These are phyloP conservation scores for Ophiocordyceps camponoti-floridani DNA, from an alignment of 2,329 filamentous ascomycete species.

Conservation along the genomic window DNA sequence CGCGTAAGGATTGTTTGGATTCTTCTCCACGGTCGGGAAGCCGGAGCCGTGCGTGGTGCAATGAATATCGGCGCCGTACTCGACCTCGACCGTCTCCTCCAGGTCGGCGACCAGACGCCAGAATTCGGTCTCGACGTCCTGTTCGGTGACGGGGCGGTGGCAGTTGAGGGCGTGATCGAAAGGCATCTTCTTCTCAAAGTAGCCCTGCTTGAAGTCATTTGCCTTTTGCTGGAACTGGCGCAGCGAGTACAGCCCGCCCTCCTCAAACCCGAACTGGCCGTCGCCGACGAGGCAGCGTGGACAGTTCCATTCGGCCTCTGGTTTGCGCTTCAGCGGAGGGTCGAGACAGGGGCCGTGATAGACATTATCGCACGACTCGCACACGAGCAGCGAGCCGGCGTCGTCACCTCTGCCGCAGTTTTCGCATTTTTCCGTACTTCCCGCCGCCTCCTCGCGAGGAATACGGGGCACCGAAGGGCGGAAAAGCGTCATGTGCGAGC, in stretches of 20 bases:
- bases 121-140: slow-evolving; percentile 92
- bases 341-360: slow-evolving; percentile 83
- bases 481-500: slow-evolving; percentile 91
- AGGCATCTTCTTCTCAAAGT: slow-evolving; percentile 81
- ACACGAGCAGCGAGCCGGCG: slow-evolving; percentile 51
- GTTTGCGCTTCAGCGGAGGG: slow-evolving; percentile 58
- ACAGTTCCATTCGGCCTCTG: slow-evolving; percentile 88
- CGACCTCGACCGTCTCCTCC: slow-evolving; percentile 90
- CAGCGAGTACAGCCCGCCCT: slow-evolving; percentile 87
- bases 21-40: slow-evolving; percentile 84
- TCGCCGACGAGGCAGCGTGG: slow-evolving; percentile 88
- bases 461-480: slow-evolving; percentile 60
- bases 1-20: slow-evolving; percentile 73
- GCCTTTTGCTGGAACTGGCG: slow-evolving; percentile 95
- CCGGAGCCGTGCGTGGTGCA: slow-evolving; percentile 95
- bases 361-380: slow-evolving; percentile 80
- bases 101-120: slow-evolving; percentile 89
- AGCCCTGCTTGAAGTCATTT: slow-evolving; percentile 82
- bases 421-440: slow-evolving; percentile 56
- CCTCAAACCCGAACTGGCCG: slow-evolving; percentile 92
- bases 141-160: slow-evolving; percentile 68
- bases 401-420: slow-evolving; percentile 69
- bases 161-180: slow-evolving; percentile 73
- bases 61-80: slow-evolving; percentile 96
- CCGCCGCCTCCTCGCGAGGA: slow-evolving; percentile 31